phyloP scores from a whole-genome alignment of 225 moss, liverwort and hornwort genomes.

The Neckera pumila region DNA sequence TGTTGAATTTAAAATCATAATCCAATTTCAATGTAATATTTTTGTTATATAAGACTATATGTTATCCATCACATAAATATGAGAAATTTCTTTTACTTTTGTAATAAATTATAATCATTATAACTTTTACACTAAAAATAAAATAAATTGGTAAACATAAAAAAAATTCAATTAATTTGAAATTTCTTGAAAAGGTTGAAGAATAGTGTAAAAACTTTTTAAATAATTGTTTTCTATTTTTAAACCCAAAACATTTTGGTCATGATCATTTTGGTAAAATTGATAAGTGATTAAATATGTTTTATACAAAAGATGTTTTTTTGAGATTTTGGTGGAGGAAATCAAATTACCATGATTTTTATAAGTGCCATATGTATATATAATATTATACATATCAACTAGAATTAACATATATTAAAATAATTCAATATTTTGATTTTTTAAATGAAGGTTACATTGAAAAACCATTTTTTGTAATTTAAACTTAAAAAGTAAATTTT shows the following conservation, averaged over 20 bases:
- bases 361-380: no score
- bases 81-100: not conserved
- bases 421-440: not conserved
- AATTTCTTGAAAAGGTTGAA: not conserved
- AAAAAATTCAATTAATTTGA: no score
- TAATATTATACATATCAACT: no score
- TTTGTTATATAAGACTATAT: not conserved
- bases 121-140: not conserved
- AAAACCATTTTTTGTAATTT: accelerated
- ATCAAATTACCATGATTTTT: no score
- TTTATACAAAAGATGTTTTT: no score
- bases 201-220: not conserved
- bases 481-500: no score
- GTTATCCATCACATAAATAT: not conserved
- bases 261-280: not conserved
- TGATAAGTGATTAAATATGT: not conserved
- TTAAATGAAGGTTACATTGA: not conserved
- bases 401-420: no score
- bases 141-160: not conserved
- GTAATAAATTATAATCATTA: not conserved
- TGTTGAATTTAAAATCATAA: not conserved
- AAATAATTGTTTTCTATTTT: no score
- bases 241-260: no score
- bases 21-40: not conserved
- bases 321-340: no score